Evolutionary conservation across 2,329 filamentous ascomycete species (phyloP).

Genomic region (Coleophoma crateriformis): DNA sequence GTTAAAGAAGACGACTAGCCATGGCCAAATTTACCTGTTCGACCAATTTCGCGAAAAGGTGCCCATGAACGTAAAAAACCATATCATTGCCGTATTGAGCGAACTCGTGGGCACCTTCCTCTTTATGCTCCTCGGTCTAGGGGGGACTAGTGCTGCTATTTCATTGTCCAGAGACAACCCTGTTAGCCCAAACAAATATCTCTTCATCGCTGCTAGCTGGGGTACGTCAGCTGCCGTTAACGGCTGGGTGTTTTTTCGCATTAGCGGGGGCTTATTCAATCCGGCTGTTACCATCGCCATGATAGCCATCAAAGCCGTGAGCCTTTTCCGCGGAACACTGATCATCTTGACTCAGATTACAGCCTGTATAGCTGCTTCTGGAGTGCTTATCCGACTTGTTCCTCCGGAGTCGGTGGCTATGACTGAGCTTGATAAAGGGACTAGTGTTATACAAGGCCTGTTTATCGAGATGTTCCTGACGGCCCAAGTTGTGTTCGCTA

Average conservation of each 20-base stretch:
- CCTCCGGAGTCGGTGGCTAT: too few relatives aligned
- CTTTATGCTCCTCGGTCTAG: slow-evolving; percentile 23
- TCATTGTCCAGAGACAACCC: slow-evolving; percentile 23
- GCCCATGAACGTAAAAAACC: slow-evolving; percentile 7
- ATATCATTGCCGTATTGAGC: slow-evolving; percentile 38
- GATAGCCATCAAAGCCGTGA: too few relatives aligned
- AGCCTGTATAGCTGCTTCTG: too few relatives aligned
- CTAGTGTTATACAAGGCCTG: slow-evolving; percentile 37
- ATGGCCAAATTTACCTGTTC: too few relatives aligned
- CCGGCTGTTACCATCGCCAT: slow-evolving; percentile 30
- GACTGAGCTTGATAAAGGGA: slow-evolving; percentile 10
- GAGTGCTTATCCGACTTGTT: too few relatives aligned
- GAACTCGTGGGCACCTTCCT: slow-evolving; percentile 46
- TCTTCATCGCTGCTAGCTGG: slow-evolving; percentile 23
- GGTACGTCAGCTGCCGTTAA: slow-evolving; percentile 37
- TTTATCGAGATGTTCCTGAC: slow-evolving; percentile 45
- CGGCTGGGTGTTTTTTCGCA: slow-evolving; percentile 46
- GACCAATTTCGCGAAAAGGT: too few relatives aligned
- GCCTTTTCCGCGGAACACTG: too few relatives aligned
- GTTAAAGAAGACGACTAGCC: too few relatives aligned
- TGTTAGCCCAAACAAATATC: slow-evolving; percentile 35
- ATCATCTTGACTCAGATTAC: too few relatives aligned
- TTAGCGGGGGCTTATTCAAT: slow-evolving; percentile 46
- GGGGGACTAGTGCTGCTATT: slow-evolving; percentile 6
- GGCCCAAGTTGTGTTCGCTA: slow-evolving; percentile 40